A percentile compares a stretch with the other conserved stretches of the same genome.
Conservation (phyloP, 108 stramenopile species). For the Pinguiococcus pyrenoidosus region DNA sequence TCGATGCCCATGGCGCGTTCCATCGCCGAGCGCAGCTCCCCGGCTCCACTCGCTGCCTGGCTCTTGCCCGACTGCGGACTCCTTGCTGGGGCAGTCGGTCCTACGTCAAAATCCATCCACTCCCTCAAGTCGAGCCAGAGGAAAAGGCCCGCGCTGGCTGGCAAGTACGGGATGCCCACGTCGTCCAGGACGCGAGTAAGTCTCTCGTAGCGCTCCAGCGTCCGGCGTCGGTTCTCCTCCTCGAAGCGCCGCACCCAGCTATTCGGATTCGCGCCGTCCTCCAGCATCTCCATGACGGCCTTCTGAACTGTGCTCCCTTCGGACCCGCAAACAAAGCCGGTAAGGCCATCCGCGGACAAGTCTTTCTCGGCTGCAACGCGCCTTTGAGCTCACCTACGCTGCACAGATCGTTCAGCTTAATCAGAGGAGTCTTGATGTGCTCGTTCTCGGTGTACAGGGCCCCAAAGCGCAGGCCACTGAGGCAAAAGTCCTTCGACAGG, state of each 20-base stretch:
- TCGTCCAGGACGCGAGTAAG: conserved; percentile 44
- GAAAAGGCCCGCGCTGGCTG: conserved; percentile 56
- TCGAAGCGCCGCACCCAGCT: conserved; percentile 47
- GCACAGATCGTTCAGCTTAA: conserved; percentile 70
- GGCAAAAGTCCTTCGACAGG: conserved; percentile 69
- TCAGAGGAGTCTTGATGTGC: conserved; percentile 50
- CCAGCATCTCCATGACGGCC: conserved; percentile 53
- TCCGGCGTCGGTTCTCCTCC: conserved; percentile 37
- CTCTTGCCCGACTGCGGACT: conserved; percentile 8
- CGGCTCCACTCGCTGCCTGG: no score
- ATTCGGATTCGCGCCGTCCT: no score
- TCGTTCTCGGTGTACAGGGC: conserved; percentile 59
- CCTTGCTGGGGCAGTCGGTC: conserved; percentile 12
- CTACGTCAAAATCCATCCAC: no score
- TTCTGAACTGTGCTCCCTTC: no score
- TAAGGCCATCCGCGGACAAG: no score
- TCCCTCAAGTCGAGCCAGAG: conserved; percentile 65
- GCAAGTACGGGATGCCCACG: conserved; percentile 46
- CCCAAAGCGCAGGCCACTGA: conserved; percentile 65
- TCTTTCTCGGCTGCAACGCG: no score
- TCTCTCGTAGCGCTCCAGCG: conserved; percentile 41
- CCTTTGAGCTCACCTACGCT: conserved; percentile 57
- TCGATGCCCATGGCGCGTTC: no score
- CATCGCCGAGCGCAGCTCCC: no score
- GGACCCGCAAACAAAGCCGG: no score